Base-by-base conservation (phyloP, 1,284 basidiomycete species). In the Cyathus pygmaeus region DNA sequence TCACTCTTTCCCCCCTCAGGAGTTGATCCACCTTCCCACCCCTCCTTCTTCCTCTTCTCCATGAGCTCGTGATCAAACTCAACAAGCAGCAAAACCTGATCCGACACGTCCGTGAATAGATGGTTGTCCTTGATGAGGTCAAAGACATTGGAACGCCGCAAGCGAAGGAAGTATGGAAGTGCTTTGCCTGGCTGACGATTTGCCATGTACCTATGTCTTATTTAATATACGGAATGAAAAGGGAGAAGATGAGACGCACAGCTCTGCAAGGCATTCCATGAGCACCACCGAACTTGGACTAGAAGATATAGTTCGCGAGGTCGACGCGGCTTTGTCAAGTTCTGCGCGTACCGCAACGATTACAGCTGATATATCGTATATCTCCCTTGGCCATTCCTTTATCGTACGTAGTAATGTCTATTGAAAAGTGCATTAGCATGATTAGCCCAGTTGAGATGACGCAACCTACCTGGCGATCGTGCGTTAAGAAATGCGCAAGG, bases 101-200 rank as follows among this genome's bases (percentile, higher is more conserved):
- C 95, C 72, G 95, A 93, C 1, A 99, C 93, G 47, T 95, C 95
- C 23, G 95, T 95, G 77, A 98, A 99, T 2, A 99, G 84, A 67
- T 98, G 98, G 75, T 99, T 86, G 59, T 98, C 95, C 47, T 93
- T 86, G 65, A 99, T 98, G 56, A 99, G 90, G 65, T 96, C 93
- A 74, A 99, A 98, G 2, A 99, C 96, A 66, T 95, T 92, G 2
- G 95, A 89, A 53, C 92, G 85, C 10, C 96, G 89, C 15, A 99
- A 82, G 3, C 94, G 88, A 11, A 99, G 85, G 79, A 92, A 94
- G 80, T 90, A 99, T 0, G 94, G 93, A 2, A 99, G 81, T 0
- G 97, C 98, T 78, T 97, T 96, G 26, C 94, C 95, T 0, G 94
- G 95, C 79, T 99, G 96, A 2, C 93, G 89, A 67, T 97, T 96